These are phyloP conservation scores for Puccinia polysora DNA, from an alignment of 1,284 basidiomycete genomes.

Conservation along the genomic window DNA sequence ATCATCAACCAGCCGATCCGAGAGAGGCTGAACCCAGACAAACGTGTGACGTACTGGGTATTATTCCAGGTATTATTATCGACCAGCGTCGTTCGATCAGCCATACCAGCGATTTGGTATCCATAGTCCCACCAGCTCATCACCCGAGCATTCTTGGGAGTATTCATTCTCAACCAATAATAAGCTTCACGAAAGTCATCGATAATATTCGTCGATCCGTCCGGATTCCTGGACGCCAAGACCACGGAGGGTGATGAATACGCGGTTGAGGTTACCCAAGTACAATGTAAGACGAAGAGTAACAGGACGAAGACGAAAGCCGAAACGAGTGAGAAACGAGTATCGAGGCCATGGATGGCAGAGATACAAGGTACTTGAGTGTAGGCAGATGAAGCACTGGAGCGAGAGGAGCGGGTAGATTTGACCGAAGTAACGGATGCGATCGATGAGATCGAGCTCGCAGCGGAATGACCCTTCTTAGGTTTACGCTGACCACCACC, in stretches of 20 bases:
- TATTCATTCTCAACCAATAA: constrained; percentile 97
- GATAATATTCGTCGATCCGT: constrained; percentile 90
- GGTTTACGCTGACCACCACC: constrained; percentile 43
- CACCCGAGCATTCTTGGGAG: constrained; percentile 80
- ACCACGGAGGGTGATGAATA: constrained; percentile 99
- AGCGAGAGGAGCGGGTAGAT: constrained; percentile 43
- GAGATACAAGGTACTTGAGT: constrained; percentile 50
- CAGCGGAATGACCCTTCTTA: constrained; percentile 23
- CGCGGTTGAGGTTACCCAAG: constrained; percentile 88
- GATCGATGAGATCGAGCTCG: constrained; percentile 48
- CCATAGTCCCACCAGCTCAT: constrained; percentile 99
- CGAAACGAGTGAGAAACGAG: constrained; percentile 69
- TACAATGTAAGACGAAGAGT: constrained; percentile 69
- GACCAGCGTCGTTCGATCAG: constrained; percentile 90
- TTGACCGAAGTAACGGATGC: constrained; percentile 52
- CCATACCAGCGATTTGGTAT: constrained; percentile 98
- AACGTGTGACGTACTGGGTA: constrained; percentile 62
- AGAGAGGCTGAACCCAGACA: background rate
- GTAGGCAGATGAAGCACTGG: constrained; percentile 46
- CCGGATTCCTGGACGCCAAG: constrained; percentile 70
- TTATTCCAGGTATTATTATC: constrained; percentile 99
- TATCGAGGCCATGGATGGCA: constrained; percentile 81
- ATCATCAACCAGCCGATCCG: background rate
- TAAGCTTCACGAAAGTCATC: constrained; percentile 99
- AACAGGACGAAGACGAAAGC: constrained; percentile 72